A percentile compares a stretch with the other conserved stretches of the same genome.
Evolutionary conservation across 164 flowering plant genomes (phyloP).

Genomic region (Nymphaea colorata): DNA sequence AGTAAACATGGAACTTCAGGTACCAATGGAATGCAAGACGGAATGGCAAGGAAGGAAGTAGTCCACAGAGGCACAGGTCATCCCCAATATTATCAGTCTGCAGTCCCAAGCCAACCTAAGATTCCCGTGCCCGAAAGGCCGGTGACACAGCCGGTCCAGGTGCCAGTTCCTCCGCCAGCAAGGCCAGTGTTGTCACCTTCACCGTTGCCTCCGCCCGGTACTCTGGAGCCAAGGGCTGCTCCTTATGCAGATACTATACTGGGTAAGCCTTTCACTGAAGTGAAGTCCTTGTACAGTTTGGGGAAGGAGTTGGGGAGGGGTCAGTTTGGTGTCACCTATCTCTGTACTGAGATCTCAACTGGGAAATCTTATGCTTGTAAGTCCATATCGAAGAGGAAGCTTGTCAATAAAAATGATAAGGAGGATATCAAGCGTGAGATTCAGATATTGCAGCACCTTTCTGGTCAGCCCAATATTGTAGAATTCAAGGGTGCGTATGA

Average conservation of each 20-base stretch:
- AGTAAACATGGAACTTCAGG: slow-evolving; percentile 9
- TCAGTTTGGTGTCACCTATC: slow-evolving; percentile 86
- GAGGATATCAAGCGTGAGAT: slow-evolving; percentile 89
- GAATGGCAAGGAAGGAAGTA: not conserved
- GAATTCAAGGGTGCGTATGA: slow-evolving; percentile 94
- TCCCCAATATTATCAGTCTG: slow-evolving; percentile 2
- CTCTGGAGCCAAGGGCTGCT: slow-evolving; percentile 18
- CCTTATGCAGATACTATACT: slow-evolving; percentile 46
- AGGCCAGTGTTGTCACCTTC: slow-evolving; percentile 1
- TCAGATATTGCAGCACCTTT: slow-evolving; percentile 89
- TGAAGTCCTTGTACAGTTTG: slow-evolving; percentile 37
- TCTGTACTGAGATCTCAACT: slow-evolving; percentile 61
- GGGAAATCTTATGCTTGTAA: slow-evolving; percentile 69
- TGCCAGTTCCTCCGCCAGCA: slow-evolving; percentile 1
- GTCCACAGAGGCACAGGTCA: slow-evolving; percentile 7
- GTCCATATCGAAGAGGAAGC: slow-evolving; percentile 76
- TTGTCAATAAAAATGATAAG: slow-evolving; percentile 53
- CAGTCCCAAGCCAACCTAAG: slow-evolving; percentile 9
- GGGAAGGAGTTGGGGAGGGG: slow-evolving; percentile 91
- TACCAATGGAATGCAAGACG: not conserved
- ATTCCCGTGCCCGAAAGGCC: slow-evolving; percentile 13
- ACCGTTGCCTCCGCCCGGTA: slow-evolving; percentile 3
- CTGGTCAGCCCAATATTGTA: slow-evolving; percentile 81
- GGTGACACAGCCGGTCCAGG: slow-evolving; percentile 8
- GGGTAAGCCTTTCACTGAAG: slow-evolving; percentile 66